Base-by-base conservation (phyloP, 768 basidiomycete genomes). In the Cantharellus anzutake region DNA sequence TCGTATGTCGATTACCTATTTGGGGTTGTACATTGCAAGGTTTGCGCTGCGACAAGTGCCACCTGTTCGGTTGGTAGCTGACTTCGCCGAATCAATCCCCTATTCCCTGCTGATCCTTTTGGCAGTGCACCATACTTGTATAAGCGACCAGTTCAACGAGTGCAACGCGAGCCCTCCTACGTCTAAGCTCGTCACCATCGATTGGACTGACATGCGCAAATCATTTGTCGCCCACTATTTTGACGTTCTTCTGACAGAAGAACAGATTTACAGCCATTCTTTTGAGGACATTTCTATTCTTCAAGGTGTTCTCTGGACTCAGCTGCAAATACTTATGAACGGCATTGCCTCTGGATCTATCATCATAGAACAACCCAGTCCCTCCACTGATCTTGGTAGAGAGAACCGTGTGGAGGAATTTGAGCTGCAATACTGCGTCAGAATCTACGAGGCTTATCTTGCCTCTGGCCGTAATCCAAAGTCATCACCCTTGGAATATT, bases 261-360 rank as follows among this genome's bases (percentile, higher is more conserved):
- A 78, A 4, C 76, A 80, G 35, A 68, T 86, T 7, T 65, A 65
- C 3, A 65, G 67, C n/a, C 69, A 68, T 56, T 75, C 76, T 35
- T 81, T 79, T 64, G 88, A 92, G 72, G 86, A 89, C 64, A 66
- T 85, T 3, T 77, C 83, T 0, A 73, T 84, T 4, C 73, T 78
- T 56, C 74, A 75, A 62, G 74, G 78, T 20, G 70, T 74, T n/a
- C 70, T 88, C 3, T 82, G 80, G 75, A 78, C 73, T 1, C 86
- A 90, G 65, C 67, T 81, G 29, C 80, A 84, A 60, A 74, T 87
- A 29, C 68, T 88, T 44, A 73, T 73, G 42, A 82, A 80, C 63
- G 88, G 87, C 1, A 64, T 88, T 11, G 76, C 77, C 0, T 69
- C 81, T 41, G 82, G 84, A 7, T 80, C 85, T 2, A 70, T 89